A percentile compares a stretch with the other conserved stretches of the same genome.
Conservation (phyloP, 805 yeast species). For the Hemisphaericaspora nanyangensis region DNA sequence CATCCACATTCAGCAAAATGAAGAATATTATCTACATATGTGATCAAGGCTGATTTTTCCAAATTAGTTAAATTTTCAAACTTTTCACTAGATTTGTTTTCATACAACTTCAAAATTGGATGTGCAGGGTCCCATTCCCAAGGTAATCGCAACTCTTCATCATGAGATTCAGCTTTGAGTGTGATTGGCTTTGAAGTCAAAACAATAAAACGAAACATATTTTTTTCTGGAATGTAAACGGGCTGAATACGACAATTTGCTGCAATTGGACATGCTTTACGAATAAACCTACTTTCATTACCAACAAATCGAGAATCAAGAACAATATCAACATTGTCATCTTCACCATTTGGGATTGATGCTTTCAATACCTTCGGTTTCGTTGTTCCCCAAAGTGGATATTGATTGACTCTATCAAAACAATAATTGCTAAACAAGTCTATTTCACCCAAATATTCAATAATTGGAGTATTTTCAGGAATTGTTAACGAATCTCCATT, state of each 20-base stretch:
- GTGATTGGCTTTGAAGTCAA: slow-evolving; percentile 52
- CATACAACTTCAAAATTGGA: slow-evolving; percentile 57
- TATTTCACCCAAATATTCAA: slow-evolving; percentile 71
- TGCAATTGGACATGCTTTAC: slow-evolving; percentile 59
- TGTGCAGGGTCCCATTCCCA: slow-evolving; percentile 90
- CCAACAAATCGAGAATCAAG: slow-evolving; percentile 82
- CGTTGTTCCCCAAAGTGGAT: slow-evolving; percentile 67
- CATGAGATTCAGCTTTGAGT: slow-evolving; percentile 33
- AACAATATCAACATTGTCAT: slow-evolving; percentile 45
- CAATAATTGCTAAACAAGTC: slow-evolving; percentile 63
- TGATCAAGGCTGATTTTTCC: slow-evolving; percentile 53
- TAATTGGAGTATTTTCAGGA: slow-evolving; percentile 46
- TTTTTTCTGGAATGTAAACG: slow-evolving; percentile 37
- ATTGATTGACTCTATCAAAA: slow-evolving; percentile 69
- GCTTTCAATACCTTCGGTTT: slow-evolving; percentile 37
- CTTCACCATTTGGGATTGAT: slow-evolving; percentile 7
- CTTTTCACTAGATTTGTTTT: slow-evolving; percentile 26
- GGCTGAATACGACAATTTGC: slow-evolving; percentile 71
- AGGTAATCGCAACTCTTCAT: slow-evolving; percentile 69
- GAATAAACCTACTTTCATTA: slow-evolving; percentile 65
- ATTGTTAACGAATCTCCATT: slow-evolving; percentile 19
- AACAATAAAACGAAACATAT: slow-evolving; percentile 48
- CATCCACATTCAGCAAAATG: slow-evolving; percentile 66
- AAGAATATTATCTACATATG: slow-evolving; percentile 59
- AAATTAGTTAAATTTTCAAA: slow-evolving; percentile 54